Evolutionary conservation across 148 eudicot species (phyloP), one percentile per base, ranked within the genome.

Genomic region (Amaranthus hypochondriacus): DNA sequence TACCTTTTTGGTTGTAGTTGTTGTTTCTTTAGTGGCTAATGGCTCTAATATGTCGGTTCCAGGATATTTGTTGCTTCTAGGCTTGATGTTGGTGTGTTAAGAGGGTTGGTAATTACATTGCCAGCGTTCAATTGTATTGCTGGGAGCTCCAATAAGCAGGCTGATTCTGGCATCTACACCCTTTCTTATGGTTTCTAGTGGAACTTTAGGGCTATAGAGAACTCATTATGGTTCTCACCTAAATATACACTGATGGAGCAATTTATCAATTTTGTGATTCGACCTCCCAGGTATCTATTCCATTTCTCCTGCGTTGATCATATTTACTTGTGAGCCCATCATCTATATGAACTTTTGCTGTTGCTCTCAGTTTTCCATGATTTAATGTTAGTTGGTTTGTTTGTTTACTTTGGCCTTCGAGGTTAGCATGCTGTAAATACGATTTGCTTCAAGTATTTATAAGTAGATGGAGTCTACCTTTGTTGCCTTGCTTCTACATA

Each of bases 251-350:
- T 86, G 92, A 86, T 88, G 62, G 89, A 90, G 60, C 96, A 87
- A 66, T 90, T 90, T 73, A 85, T 90, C 83, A 88, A 86, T 81
- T 90, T 90, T 55, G 96, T 90, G 49, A 88, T 90, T 76, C 92
- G 96, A 71, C 96, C 96, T 47, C 96, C 96, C 71, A 88, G 96
- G 96, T 89, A 84, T 11, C 48, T 39, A n/a, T 65, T 63, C 53
- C 13, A 47, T 68, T 65, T 73, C 63, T 64, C 55, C 9, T 6
- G 49, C 18, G 12, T 55, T 13, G 8, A 42, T 14, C 66, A 59
- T 18, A 62, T 71, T 47, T 43, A 39, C 15, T 62, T 62, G 48
- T 62, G 48, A 62, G 66, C 15, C n/a, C 15, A 43, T 10, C 46
- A 9, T 69, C 49, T 9, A 9, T 60, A 60, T 14, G 5, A 3